A percentile compares a stretch with the other conserved stretches of the same genome.
These are phyloP conservation scores for Coemansia sp. DNA, from an alignment of 192 early-diverging fungal genomes.

Conservation along the genomic window DNA sequence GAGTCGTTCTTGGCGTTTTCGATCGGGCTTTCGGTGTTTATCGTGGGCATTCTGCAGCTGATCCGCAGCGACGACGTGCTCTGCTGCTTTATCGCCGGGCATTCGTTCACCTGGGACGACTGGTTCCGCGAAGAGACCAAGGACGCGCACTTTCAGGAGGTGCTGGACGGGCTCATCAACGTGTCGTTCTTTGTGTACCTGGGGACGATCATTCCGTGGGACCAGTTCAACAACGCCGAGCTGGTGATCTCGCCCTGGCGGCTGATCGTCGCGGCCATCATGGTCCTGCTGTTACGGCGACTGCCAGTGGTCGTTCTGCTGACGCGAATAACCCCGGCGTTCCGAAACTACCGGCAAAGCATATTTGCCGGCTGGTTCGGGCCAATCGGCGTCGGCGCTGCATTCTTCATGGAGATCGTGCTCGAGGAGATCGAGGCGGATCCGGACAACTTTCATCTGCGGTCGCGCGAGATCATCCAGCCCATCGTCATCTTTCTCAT, in stretches of 20 bases:
- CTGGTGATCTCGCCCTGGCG: constrained; percentile 65
- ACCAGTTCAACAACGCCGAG: constrained; percentile 59
- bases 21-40: constrained; percentile 70
- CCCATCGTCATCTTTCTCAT: constrained; percentile 75
- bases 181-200: constrained; percentile 86
- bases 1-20: constrained; percentile 81
- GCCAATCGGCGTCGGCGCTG: constrained; percentile 73
- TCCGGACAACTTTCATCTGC: constrained; percentile 30
- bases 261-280: constrained; percentile 63
- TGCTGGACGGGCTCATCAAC: constrained; percentile 87
- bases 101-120: constrained; percentile 84
- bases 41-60: constrained; percentile 65
- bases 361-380: constrained; percentile 91
- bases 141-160: constrained; percentile 88
- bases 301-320: constrained; percentile 68
- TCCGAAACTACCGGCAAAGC: constrained; percentile 69
- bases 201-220: constrained; percentile 75
- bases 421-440: constrained; percentile 46
- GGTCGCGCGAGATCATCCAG: constrained; percentile 43
- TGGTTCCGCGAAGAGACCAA: constrained; percentile 87
- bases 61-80: constrained; percentile 72
- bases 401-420: constrained; percentile 57
- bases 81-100: constrained; percentile 73
- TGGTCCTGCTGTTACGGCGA: constrained; percentile 68
- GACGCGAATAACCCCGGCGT: constrained; percentile 63